Conservation (phyloP, 2,329 filamentous ascomycete species). For the Acrocalymma vagum region DNA sequence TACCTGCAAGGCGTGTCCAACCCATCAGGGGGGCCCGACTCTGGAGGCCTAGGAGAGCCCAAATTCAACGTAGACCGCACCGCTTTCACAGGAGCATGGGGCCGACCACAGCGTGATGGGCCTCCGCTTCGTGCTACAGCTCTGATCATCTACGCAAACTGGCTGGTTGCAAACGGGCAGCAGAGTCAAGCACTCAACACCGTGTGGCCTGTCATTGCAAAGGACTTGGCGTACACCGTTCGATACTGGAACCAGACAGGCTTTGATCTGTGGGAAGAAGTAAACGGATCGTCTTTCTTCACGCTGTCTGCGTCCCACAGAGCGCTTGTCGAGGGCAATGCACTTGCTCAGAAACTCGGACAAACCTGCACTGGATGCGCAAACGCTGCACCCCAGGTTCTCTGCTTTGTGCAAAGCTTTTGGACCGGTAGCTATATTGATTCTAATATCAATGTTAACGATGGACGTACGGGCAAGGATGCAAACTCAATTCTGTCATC, state of each 20-base stretch:
- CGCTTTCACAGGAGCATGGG: slow-evolving; percentile 75
- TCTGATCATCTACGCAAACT: slow-evolving; percentile 75
- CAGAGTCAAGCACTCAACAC: slow-evolving; percentile 51
- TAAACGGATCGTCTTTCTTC: slow-evolving; percentile 80
- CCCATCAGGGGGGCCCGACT: slow-evolving; percentile 67
- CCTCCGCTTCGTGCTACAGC: slow-evolving; percentile 79
- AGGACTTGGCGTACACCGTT: slow-evolving; percentile 78
- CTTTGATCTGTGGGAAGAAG: slow-evolving; percentile 87
- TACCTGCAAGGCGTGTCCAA: slow-evolving; percentile 72
- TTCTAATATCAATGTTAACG: slow-evolving; percentile 70
- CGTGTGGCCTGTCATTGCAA: slow-evolving; percentile 78
- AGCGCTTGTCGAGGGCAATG: slow-evolving; percentile 69
- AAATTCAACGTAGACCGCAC: slow-evolving; percentile 74
- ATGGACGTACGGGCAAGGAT: slow-evolving; percentile 73
- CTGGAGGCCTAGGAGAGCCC: slow-evolving; percentile 71
- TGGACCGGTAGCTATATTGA: slow-evolving; percentile 74
- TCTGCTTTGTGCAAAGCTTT: slow-evolving; percentile 78
- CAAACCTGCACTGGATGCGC: slow-evolving; percentile 68
- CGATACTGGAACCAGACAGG: slow-evolving; percentile 70
- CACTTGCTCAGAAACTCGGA: slow-evolving; percentile 71
- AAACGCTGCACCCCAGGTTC: slow-evolving; percentile 71
- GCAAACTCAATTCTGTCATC: slow-evolving; percentile 69
- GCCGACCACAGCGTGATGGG: slow-evolving; percentile 81
- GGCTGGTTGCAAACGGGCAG: slow-evolving; percentile 71
- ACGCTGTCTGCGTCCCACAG: slow-evolving; percentile 76